Evolutionary conservation across 2,329 filamentous ascomycete genomes (phyloP).

Genomic region (Botrytis aclada): DNA sequence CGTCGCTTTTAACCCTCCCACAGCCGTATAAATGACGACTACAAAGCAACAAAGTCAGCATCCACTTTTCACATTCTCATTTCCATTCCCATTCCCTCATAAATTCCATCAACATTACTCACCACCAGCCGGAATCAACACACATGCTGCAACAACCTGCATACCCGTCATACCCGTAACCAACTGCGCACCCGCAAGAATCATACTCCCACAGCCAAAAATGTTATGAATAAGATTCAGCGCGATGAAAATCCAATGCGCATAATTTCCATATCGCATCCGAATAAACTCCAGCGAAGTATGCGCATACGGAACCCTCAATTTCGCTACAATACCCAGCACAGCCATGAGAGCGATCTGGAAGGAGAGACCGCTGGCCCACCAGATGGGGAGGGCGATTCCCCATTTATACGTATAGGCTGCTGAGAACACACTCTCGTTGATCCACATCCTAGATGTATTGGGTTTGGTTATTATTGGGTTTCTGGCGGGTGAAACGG

Average conservation of each 20-base stretch:
- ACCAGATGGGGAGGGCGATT: constrained; percentile 58
- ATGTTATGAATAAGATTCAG: constrained; percentile 45
- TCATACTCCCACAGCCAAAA: constrained; percentile 46
- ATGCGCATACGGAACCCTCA: constrained; percentile 49
- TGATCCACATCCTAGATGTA: constrained; percentile 41
- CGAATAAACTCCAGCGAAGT: constrained; percentile 50
- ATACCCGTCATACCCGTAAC: constrained; percentile 26
- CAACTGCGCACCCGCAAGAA: constrained; percentile 45
- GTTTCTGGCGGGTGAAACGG: background rate
- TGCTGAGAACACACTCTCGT: constrained; percentile 42
- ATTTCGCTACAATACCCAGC: constrained; percentile 48
- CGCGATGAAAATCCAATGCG: constrained; percentile 43
- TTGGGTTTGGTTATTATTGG: background rate
- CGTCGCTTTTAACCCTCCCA: constrained; percentile 28
- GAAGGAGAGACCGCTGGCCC: constrained; percentile 49
- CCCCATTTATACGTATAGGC: constrained; percentile 64
- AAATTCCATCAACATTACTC: constrained; percentile 10
- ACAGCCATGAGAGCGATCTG: constrained; percentile 50
- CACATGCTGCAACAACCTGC: constrained; percentile 28
- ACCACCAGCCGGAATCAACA: constrained; percentile 28
- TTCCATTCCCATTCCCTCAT: background rate
- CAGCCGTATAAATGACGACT: constrained; percentile 26
- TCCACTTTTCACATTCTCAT: background rate
- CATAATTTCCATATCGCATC: constrained; percentile 46
- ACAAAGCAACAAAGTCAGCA: constrained; percentile 26